phyloP scores from a whole-genome alignment of 2,329 filamentous ascomycete species.

The Sphaerulina vaccinii region DNA sequence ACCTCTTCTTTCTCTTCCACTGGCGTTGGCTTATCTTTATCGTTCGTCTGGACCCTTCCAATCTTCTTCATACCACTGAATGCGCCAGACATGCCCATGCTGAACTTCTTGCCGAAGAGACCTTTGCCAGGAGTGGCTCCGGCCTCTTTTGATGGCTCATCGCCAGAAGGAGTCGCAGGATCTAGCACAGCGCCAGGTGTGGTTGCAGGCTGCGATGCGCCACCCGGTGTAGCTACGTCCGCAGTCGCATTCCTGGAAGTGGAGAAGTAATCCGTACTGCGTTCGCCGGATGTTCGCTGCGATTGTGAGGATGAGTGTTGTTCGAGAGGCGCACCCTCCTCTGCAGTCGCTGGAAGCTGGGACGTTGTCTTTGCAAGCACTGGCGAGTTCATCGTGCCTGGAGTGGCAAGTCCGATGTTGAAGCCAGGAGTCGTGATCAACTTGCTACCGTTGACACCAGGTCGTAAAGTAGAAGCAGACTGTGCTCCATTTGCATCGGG shows the following conservation, averaged over 20 bases:
- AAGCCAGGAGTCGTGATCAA: conserved; percentile 70
- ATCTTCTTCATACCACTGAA: conserved; percentile 79
- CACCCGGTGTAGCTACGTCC: conserved; percentile 31
- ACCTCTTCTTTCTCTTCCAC: conserved; percentile 66
- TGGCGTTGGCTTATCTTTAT: conserved; percentile 67
- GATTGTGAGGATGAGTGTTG: conserved; percentile 57
- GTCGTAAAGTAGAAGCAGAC: conserved; percentile 55
- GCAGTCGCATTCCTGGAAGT: conserved; percentile 54
- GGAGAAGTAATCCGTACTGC: conserved; percentile 73
- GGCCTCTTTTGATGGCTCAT: conserved; percentile 56
- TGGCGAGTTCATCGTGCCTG: conserved; percentile 36
- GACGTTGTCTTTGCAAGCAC: conserved; percentile 37
- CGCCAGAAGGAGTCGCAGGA: conserved; percentile 44
- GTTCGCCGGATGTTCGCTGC: conserved; percentile 59
- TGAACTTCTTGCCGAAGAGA: conserved; percentile 81
- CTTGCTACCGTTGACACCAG: conserved; percentile 62
- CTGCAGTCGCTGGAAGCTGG: conserved; percentile 39
- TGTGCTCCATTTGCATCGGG: conserved; percentile 41
- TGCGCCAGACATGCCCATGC: conserved; percentile 65
- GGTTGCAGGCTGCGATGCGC: conserved; percentile 28
- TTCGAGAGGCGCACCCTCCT: conserved; percentile 51
- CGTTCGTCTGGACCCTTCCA: conserved; percentile 64
- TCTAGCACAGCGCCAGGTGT: conserved; percentile 36
- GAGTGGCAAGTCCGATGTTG: conserved; percentile 63
- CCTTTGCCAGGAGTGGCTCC: conserved; percentile 40